Evolutionary conservation across 352 stramenopile species (phyloP).

Genomic region (Phytophthora tubulina): DNA sequence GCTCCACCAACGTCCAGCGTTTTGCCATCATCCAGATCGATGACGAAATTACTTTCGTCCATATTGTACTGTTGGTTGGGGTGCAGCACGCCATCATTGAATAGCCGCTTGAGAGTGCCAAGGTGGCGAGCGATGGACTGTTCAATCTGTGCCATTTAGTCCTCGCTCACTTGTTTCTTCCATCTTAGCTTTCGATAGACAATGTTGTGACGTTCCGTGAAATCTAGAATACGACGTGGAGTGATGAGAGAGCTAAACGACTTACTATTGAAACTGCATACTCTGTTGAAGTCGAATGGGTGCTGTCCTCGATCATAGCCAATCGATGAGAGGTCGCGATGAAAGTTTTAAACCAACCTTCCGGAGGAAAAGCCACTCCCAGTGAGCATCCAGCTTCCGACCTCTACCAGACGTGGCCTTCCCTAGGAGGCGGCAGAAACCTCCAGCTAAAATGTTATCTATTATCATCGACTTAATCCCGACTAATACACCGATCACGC

Average conservation of each 20-base stretch:
- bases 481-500: too few species aligned
- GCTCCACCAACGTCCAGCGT: constrained; percentile 9
- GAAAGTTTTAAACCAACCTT: not conserved
- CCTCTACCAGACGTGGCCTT: not conserved
- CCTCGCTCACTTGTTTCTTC: constrained; percentile 24
- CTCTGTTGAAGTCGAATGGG: not conserved
- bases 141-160: constrained; percentile 14
- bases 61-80: constrained; percentile 13
- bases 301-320: not conserved
- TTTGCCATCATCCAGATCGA: constrained; percentile 25
- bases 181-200: constrained; percentile 7
- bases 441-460: too few species aligned
- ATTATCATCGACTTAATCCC: too few species aligned
- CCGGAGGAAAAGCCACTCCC: not conserved
- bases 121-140: constrained; percentile 9
- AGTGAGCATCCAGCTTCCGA: not conserved
- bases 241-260: not conserved
- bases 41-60: constrained; percentile 23
- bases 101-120: constrained; percentile 4
- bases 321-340: not conserved
- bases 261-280: not conserved
- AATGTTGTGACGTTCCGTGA: constrained; percentile 16
- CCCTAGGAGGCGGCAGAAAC: too few species aligned
- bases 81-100: constrained; percentile 6
- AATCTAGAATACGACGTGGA: constrained; percentile 9